Base-by-base conservation (phyloP, 768 basidiomycete species). In the Mycena indigotica region DNA sequence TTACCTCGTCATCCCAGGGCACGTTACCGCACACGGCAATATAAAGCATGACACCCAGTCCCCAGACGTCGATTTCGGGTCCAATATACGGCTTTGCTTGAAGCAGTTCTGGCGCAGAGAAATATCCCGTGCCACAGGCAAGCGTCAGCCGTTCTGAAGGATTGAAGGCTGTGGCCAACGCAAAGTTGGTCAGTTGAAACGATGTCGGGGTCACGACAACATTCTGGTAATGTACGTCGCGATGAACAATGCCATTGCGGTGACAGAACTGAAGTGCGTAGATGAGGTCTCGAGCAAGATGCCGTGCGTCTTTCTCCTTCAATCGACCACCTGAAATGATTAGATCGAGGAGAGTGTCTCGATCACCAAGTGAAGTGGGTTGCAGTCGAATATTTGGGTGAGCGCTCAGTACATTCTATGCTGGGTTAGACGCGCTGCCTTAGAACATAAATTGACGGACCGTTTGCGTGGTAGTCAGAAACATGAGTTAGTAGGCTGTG, bases 171-270 rank as follows among this genome's bases (percentile, higher is more conserved):
- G 98, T 97, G 2, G 95, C 97, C 12, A 99, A 81, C 50, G 95
- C 95, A 73, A 98, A 99, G 74, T 98, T 94, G 70, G 97, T 97
- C 58, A 98, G 95, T 81, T 97, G 97, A 80, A 97, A 96, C 12
- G 95, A 95, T 0, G 90, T 92, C 57, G 95, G 92, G 2, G 93
- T 96, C 62, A 98, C 96, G 69, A 98, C 87, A 66, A 98, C 98
- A 76, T 97, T 98, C 75, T 99, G 95, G 69, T 98, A 96, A 79
- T 98, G 98, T 58, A 99, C 87, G 77, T 99, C 88, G 62, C 96
- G 90, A 73, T 98, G 96, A 3, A 98, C 96, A 67, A 98, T 93
- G 63, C 87, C 95, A 71, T 98, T 97, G 67, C 86, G 84, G 75
- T 98, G 96, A 70, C 94, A 95, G 73, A 97, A 98, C 67, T 95